Conservation (phyloP, 2,329 filamentous ascomycete genomes). For the Fusarium virguliforme region DNA sequence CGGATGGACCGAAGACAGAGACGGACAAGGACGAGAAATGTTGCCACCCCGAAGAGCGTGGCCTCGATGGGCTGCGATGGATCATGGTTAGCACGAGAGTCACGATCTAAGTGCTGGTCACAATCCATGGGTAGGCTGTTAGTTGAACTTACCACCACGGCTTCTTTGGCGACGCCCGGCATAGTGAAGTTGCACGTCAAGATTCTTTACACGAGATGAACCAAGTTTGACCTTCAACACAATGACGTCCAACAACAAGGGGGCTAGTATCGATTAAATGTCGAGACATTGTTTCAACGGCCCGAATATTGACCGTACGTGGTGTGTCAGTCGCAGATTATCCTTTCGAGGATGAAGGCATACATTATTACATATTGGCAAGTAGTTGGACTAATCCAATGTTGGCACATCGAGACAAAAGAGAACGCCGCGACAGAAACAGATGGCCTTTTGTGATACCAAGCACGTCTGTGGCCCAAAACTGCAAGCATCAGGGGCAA, state of each 20-base stretch:
- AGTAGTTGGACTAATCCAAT: background rate
- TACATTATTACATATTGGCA: background rate
- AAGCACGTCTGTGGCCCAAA: conserved; percentile 33
- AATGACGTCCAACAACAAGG: conserved; percentile 2
- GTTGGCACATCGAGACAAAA: background rate
- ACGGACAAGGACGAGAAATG: conserved; percentile 45
- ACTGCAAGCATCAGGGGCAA: conserved; percentile 25
- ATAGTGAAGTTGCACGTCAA: background rate
- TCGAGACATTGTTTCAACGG: background rate
- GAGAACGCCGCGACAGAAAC: background rate
- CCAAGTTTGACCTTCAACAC: background rate
- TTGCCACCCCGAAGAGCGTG: conserved; percentile 45
- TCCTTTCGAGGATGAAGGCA: background rate
- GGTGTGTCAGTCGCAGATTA: conserved; percentile 1
- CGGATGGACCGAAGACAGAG: conserved; percentile 47
- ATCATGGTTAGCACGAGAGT: conserved; percentile 26
- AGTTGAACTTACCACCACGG: conserved; percentile 42
- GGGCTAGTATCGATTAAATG: conserved; percentile 38
- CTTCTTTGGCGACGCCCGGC: conserved; percentile 41
- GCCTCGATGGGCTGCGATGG: conserved; percentile 51
- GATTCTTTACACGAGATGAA: background rate
- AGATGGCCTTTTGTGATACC: conserved; percentile 21
- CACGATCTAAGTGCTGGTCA: conserved; percentile 12
- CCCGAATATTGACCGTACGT: conserved; percentile 21
- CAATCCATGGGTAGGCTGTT: too few relatives aligned